These are phyloP conservation scores for Metarhizium brunneum DNA, from an alignment of 2,329 filamentous ascomycete genomes.

Conservation along the genomic window DNA sequence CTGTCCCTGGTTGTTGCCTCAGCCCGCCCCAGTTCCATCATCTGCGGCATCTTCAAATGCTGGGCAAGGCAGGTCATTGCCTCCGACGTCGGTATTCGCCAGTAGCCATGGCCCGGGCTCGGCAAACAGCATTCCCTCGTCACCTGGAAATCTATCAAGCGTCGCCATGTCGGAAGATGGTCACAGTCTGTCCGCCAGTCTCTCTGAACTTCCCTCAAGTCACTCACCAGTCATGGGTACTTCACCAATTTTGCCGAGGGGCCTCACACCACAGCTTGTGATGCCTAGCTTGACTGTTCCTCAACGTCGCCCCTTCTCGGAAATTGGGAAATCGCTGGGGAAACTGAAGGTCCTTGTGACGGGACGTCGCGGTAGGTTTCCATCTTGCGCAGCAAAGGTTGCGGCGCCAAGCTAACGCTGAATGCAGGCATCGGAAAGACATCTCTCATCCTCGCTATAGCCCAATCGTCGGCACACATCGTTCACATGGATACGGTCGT, in stretches of 20 bases:
- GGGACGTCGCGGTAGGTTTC: conserved; percentile 55
- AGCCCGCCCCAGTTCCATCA: conserved; percentile 2
- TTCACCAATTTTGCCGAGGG: not conserved
- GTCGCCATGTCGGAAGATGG: conserved; percentile 28
- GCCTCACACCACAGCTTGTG: conserved; percentile 65
- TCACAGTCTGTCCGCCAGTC: conserved; percentile 15
- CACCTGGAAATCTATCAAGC: conserved; percentile 41
- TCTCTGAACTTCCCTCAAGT: conserved; percentile 12
- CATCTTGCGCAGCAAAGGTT: not conserved
- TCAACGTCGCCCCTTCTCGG: conserved; percentile 78
- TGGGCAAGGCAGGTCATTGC: conserved; percentile 13
- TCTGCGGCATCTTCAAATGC: conserved; percentile 5
- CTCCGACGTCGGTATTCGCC: conserved; percentile 17
- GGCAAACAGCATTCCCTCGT: conserved; percentile 38
- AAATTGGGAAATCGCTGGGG: conserved; percentile 73
- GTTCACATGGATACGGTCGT: conserved; percentile 75
- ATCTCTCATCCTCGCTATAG: conserved; percentile 77
- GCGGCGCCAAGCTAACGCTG: not conserved
- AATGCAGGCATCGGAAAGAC: conserved; percentile 72
- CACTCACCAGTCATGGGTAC: conserved; percentile 11
- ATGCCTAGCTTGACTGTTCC: conserved; percentile 97
- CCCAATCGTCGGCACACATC: conserved; percentile 81
- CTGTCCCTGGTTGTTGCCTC: not conserved
- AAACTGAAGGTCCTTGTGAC: conserved; percentile 83
- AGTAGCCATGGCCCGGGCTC: conserved; percentile 20